These are phyloP conservation scores for Penicillium sp. DNA, from an alignment of 2,329 filamentous ascomycete species.

Conservation along the genomic window DNA sequence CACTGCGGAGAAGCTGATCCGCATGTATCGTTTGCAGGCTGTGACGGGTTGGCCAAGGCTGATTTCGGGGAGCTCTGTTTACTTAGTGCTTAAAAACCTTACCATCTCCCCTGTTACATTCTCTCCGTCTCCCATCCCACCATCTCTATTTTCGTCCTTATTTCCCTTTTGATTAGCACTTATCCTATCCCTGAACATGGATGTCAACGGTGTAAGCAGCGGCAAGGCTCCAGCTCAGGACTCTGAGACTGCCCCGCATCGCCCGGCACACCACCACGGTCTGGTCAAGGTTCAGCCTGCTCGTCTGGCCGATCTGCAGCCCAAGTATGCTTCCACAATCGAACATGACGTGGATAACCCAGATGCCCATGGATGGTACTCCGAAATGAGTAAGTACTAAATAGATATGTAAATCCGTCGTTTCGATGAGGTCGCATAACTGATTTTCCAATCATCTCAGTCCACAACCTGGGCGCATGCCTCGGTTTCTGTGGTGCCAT, in stretches of 20 bases:
- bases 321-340: constrained; percentile 70
- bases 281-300: constrained; percentile 76
- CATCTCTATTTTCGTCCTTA: not conserved
- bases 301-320: constrained; percentile 78
- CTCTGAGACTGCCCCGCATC: constrained; percentile 41
- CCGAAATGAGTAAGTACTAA: constrained; percentile 67
- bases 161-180: not conserved
- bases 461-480: constrained; percentile 70
- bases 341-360: constrained; percentile 62
- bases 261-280: constrained; percentile 39
- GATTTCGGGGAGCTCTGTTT: not conserved
- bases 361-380: constrained; percentile 82
- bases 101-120: not conserved
- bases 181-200: constrained; percentile 23
- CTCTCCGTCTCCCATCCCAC: not conserved
- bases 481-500: constrained; percentile 81
- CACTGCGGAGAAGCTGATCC: constrained; percentile 18
- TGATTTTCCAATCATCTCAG: constrained; percentile 37
- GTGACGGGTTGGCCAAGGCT: constrained; percentile 1
- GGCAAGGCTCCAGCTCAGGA: constrained; percentile 35
- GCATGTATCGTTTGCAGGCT: constrained; percentile 1
- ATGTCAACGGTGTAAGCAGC: constrained; percentile 26
- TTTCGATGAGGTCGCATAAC: not conserved
- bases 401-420: constrained; percentile 16
- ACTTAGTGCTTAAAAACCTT: not conserved